A percentile compares a stretch with the other conserved stretches of the same genome.
These are phyloP conservation scores for Urostyla sp. DNA, from an alignment of 73 alveolate genomes.

Conservation along the genomic window DNA sequence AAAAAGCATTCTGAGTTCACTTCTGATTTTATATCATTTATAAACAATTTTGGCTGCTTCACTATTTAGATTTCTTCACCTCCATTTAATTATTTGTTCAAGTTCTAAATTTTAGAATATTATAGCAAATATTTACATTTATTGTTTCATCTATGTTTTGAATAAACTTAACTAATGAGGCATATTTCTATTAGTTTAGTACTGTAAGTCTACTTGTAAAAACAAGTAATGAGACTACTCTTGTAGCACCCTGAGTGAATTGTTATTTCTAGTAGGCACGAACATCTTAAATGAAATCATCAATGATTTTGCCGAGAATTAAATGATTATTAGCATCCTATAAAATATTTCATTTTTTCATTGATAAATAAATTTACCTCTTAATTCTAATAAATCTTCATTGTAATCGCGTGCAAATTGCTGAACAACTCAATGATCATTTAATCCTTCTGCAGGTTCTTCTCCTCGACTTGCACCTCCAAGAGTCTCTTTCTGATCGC, in stretches of 20 bases:
- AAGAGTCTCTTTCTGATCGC: constrained; percentile 37
- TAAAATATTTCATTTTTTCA: background rate
- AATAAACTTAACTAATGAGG: background rate
- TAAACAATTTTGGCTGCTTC: background rate
- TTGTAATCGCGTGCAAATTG: constrained; percentile 14
- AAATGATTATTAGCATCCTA: constrained; percentile 31
- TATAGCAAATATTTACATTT: background rate
- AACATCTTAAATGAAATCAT: constrained; percentile 6
- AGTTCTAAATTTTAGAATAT: background rate
- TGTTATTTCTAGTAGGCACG: background rate
- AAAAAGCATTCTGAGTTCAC: constrained; percentile 20
- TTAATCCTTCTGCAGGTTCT: background rate
- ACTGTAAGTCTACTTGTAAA: constrained; percentile 1
- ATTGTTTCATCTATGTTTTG: background rate
- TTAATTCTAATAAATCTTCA: background rate
- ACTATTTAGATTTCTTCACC: background rate
- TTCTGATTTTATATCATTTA: constrained; percentile 47
- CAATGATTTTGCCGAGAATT: constrained; percentile 8
- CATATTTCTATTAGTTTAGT: background rate
- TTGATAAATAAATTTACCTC: background rate
- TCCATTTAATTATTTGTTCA: background rate
- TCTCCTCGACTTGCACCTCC: constrained; percentile 30
- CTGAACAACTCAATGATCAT: constrained; percentile 2
- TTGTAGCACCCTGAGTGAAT: background rate
- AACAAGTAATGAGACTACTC: constrained; percentile 4